Evolutionary conservation across 139 green algal species (phyloP), one percentile per base, ranked within the genome.

Genomic region (Zygnema cylindricum): DNA sequence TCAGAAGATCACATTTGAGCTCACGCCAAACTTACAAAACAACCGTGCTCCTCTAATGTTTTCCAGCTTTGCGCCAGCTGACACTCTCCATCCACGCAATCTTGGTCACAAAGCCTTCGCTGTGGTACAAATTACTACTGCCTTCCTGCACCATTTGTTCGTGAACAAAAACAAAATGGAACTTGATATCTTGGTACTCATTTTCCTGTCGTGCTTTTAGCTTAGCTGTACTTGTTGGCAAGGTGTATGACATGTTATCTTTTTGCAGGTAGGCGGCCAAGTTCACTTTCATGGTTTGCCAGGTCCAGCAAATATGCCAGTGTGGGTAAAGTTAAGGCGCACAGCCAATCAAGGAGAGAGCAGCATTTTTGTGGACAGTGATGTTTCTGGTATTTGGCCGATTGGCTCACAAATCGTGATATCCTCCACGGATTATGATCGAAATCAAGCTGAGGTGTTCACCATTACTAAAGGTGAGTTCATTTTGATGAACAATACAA

Each of bases 261-360:
- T 1, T 22, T 32, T 81, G 22, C 84, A 89, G 84, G 84, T 89
- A 16, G 84, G 84, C n/a, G 84, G 84, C 0, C 73, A 86, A 23
- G 69, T 89, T 35, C n/a, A 89, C 40, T n/a, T 89, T 2, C 84
- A 89, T 43, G 84, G 84, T 1, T 35, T 89, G 84, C 84, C 84
- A 63, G 38, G 69, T 33, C 32, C 23, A 1, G 16, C 35, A 1
- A 55, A n/a, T 0, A 84, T 35, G 2, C 84, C 84, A 11, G 33
- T 69, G 11, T 89, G 84, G 84, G 22, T 30, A 32, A 36, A 32
- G 0, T 38, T 89, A 25, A 23, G 43, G n/a, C 42, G 22, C 23
- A 89, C 69, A 33, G 84, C 84, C 69, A 36, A 63, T 23, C 38
- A 22, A 7, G 84, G 84, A 25, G 84, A 84, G 30, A 69, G 35